A percentile compares a stretch with the other conserved stretches of the same genome.
Evolutionary conservation across 2,329 filamentous ascomycete genomes (phyloP).

Genomic region (Cladophialophora chaetospira): DNA sequence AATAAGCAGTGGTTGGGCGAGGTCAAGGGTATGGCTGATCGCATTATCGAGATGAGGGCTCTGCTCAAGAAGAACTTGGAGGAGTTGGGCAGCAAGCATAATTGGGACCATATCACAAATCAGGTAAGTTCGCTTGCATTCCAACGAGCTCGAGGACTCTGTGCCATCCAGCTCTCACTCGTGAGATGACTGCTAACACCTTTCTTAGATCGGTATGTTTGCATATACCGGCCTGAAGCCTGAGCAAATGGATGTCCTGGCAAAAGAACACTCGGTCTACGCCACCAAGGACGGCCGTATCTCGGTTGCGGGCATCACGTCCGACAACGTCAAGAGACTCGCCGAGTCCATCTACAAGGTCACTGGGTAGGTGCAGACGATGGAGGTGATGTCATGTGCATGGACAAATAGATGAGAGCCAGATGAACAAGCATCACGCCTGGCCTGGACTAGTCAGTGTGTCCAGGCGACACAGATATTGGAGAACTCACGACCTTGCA

Average conservation of each 20-base stretch:
- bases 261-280: slow-evolving; percentile 96
- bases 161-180: too few relatives aligned
- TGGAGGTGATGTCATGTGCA: neutral
- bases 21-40: slow-evolving; percentile 98
- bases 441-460: too few relatives aligned
- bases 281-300: slow-evolving; percentile 74
- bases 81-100: slow-evolving; percentile 90
- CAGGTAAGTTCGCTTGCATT: slow-evolving; percentile 61
- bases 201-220: slow-evolving; percentile 99
- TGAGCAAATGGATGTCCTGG: slow-evolving; percentile 87
- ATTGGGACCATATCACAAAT: slow-evolving; percentile 98
- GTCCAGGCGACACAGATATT: too few relatives aligned
- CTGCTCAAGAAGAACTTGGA: slow-evolving; percentile 94
- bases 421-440: too few relatives aligned
- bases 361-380: slow-evolving; percentile 48
- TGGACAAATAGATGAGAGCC: neutral
- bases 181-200: too few relatives aligned
- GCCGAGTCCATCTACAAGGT: slow-evolving; percentile 55
- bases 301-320: slow-evolving; percentile 53
- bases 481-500: too few relatives aligned
- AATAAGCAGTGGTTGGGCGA: slow-evolving; percentile 95
- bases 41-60: slow-evolving; percentile 97
- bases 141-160: too few relatives aligned
- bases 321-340: slow-evolving; percentile 52
- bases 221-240: slow-evolving; percentile 92